Evolutionary conservation across 1,284 basidiomycete species (phyloP).

Genomic region (Irpex rosettiformis): DNA sequence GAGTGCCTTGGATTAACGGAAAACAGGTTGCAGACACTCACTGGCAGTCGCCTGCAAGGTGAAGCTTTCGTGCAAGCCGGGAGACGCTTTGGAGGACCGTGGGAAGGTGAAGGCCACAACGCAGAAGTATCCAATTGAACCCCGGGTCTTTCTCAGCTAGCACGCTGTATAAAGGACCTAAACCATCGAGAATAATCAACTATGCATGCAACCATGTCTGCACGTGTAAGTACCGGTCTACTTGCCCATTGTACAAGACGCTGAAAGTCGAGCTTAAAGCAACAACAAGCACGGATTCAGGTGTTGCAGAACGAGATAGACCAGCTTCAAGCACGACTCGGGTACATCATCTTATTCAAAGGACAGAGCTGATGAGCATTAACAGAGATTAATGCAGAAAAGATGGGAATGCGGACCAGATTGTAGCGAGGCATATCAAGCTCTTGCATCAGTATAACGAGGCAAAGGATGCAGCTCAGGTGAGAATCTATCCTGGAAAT

Average conservation of each 20-base stretch:
- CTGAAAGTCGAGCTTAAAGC: slow-evolving; percentile 5
- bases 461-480: slow-evolving; percentile 78
- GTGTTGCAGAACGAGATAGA: slow-evolving; percentile 53
- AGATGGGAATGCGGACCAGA: slow-evolving; percentile 54
- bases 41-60: no score
- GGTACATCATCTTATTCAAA: slow-evolving; percentile 33
- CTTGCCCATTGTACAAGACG: slow-evolving; percentile 8
- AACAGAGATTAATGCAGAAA: slow-evolving; percentile 32
- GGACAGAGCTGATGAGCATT: not conserved
- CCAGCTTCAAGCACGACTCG: slow-evolving; percentile 47
- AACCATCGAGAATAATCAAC: not conserved
- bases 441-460: slow-evolving; percentile 76
- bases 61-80: no score
- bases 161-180: no score
- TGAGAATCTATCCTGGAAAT: slow-evolving; percentile 22
- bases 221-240: slow-evolving; percentile 17
- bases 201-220: slow-evolving; percentile 24
- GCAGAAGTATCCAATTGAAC: no score
- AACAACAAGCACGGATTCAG: slow-evolving; percentile 36
- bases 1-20: no score
- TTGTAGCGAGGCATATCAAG: slow-evolving; percentile 68
- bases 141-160: no score
- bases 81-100: no score
- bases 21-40: no score
- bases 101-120: no score